Evolutionary conservation across 305 asterid genomes (phyloP).

Genomic region (Fraxinus paxiana): DNA sequence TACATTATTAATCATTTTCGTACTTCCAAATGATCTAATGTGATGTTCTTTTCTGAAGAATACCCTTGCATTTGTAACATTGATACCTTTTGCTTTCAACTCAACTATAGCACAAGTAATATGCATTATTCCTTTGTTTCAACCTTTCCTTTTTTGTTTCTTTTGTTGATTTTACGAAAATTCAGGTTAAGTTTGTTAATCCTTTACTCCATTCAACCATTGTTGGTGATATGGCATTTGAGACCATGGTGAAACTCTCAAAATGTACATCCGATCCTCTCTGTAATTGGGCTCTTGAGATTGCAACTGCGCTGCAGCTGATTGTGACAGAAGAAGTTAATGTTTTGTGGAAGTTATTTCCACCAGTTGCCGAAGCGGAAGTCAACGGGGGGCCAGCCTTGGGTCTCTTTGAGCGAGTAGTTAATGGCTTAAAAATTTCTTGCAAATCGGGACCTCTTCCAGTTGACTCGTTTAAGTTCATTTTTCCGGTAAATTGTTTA

Average conservation of each 20-base stretch:
- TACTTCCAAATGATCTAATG: neutral
- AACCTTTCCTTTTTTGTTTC: neutral
- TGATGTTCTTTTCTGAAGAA: neutral
- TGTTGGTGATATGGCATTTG: conserved; percentile 87
- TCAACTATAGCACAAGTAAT: neutral
- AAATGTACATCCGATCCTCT: conserved; percentile 82
- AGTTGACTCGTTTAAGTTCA: conserved; percentile 86
- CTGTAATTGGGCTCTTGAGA: conserved; percentile 93
- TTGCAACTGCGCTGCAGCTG: conserved; percentile 84
- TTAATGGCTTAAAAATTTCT: conserved; percentile 69
- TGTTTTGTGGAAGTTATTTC: conserved; percentile 62
- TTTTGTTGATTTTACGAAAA: neutral
- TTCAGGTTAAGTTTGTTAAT: conserved; percentile 71
- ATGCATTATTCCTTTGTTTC: neutral
- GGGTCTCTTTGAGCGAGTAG: conserved; percentile 81
- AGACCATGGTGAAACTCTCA: conserved; percentile 80
- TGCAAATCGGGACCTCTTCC: conserved; percentile 96
- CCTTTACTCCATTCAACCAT: conserved; percentile 76
- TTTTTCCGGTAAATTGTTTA: conserved; percentile 69
- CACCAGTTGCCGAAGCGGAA: conserved; percentile 59
- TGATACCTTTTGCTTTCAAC: neutral
- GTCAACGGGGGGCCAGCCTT: conserved; percentile 52
- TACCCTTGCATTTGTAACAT: neutral
- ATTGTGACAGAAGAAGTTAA: conserved; percentile 59
- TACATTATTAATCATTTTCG: neutral